Evolutionary conservation across 2,329 filamentous ascomycete species (phyloP), one percentile per base, ranked within the genome.

Genomic region (Diplocarpon rosae): DNA sequence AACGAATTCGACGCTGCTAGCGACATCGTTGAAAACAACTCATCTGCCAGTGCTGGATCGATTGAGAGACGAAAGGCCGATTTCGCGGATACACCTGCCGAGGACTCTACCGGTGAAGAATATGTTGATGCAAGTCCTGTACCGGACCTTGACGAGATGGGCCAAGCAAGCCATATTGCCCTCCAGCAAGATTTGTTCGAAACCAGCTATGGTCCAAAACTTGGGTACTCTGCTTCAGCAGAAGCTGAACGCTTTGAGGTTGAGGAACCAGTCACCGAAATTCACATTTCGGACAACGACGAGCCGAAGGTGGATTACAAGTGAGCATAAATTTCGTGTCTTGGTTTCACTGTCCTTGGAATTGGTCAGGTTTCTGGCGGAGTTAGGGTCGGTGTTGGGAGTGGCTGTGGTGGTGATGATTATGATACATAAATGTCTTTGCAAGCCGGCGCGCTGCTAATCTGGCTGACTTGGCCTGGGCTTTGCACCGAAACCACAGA

Each of bases 241-340:
- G 45, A 46, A 2, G 46, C 50, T 8, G 50, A 52, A 16, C 34
- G 39, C 11, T 49, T 57, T 2, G 55, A 56, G 16, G 44, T 49
- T 11, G 59, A 60, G 27, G 56, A 55, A 17, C 52, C 56, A 12
- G 55, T 56, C 1, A 50, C 55, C 6, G 59, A 61, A 41, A 61
- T 62, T 35, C 60, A 61, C 50, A 46, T 63, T 16, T 55, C 55
- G 35, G 59, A 61, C 11, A 50, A 53, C 33, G 59, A 58, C 32
- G 58, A 52, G 3, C 43, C 58, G 45, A 58, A 58, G 39, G 39
- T 54, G 27, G 50, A 53, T 32, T 56, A 42, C 20, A 3, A 49
- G 11, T 10, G 30, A 20, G 13, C 11, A 17, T 10, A 24, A 20
- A 16, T 41, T 37, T 12, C 24, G 14, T 41, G 27, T 41, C 15